phyloP scores from a whole-genome alignment of 805 yeast genomes.

The Candida quercuum region DNA sequence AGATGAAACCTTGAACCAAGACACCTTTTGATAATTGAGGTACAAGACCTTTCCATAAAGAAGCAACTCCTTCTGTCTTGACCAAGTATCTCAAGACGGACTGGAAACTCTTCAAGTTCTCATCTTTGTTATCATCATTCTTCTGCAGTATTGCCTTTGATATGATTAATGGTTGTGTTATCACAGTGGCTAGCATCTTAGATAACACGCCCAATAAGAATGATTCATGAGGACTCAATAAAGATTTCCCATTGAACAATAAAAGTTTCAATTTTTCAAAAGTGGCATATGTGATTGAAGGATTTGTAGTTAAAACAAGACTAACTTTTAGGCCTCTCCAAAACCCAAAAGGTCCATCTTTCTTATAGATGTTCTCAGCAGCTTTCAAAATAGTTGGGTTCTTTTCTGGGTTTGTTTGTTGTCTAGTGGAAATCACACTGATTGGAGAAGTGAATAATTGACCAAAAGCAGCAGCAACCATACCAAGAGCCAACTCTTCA shows the following conservation, averaged over 20 bases:
- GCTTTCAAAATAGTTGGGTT: constrained; percentile 32
- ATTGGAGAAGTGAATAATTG: constrained; percentile 81
- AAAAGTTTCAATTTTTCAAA: constrained; percentile 60
- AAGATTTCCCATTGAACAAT: constrained; percentile 29
- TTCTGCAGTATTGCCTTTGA: constrained; percentile 78
- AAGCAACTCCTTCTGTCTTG: constrained; percentile 54
- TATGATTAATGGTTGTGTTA: constrained; percentile 81
- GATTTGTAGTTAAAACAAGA: constrained; percentile 71
- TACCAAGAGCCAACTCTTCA: constrained; percentile 69
- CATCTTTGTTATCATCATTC: constrained; percentile 31
- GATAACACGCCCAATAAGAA: constrained; percentile 75
- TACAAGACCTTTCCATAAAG: constrained; percentile 74
- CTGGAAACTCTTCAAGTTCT: constrained; percentile 51
- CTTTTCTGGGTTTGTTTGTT: constrained; percentile 44
- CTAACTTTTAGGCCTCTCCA: constrained; percentile 86
- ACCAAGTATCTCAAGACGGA: constrained; percentile 57
- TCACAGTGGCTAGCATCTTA: constrained; percentile 71
- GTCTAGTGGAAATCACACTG: constrained; percentile 62
- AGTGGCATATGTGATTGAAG: constrained; percentile 82
- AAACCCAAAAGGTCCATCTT: constrained; percentile 65
- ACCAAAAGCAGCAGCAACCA: constrained; percentile 77
- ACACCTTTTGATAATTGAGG: constrained; percentile 82
- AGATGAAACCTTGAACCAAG: constrained; percentile 76
- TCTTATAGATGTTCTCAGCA: constrained; percentile 46
- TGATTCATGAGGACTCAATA: constrained; percentile 56